phyloP scores from a whole-genome alignment of 106 monocot genomes.

The Posidonia australis region DNA sequence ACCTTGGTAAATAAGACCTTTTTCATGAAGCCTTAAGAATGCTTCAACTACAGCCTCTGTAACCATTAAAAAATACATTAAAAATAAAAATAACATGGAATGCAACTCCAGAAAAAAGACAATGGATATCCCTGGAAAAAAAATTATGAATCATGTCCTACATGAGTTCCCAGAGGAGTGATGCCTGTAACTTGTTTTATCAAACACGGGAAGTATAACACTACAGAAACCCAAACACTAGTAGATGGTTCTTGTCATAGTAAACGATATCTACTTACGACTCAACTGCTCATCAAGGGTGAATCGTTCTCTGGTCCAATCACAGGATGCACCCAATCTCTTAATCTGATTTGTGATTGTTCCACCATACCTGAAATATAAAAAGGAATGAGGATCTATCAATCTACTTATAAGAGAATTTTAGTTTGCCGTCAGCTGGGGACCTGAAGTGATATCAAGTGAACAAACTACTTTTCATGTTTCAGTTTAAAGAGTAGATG shows the following conservation, averaged over 20 bases:
- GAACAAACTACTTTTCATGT: too few relatives aligned
- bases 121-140: too few relatives aligned
- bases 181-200: too few relatives aligned
- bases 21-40: slow-evolving; percentile 88
- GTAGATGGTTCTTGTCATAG: background rate
- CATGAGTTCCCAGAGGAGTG: too few relatives aligned
- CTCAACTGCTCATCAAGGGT: slow-evolving; percentile 94
- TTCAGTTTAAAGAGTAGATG: too few relatives aligned
- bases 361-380: slow-evolving; percentile 71
- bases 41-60: slow-evolving; percentile 91
- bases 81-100: background rate
- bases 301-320: slow-evolving; percentile 89
- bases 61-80: slow-evolving; percentile 6
- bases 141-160: too few relatives aligned
- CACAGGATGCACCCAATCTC: slow-evolving; percentile 98
- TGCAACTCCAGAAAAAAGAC: background rate
- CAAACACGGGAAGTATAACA: too few relatives aligned
- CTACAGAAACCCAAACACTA: too few relatives aligned
- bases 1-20: slow-evolving; percentile 98
- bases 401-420: background rate
- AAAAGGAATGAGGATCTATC: background rate
- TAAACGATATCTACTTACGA: slow-evolving; percentile 41
- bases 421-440: background rate
- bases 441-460: too few relatives aligned
- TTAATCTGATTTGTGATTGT: slow-evolving; percentile 84